Base-by-base conservation (phyloP, 2,329 filamentous ascomycete species). In the Tolypocladium cylindrosporum region DNA sequence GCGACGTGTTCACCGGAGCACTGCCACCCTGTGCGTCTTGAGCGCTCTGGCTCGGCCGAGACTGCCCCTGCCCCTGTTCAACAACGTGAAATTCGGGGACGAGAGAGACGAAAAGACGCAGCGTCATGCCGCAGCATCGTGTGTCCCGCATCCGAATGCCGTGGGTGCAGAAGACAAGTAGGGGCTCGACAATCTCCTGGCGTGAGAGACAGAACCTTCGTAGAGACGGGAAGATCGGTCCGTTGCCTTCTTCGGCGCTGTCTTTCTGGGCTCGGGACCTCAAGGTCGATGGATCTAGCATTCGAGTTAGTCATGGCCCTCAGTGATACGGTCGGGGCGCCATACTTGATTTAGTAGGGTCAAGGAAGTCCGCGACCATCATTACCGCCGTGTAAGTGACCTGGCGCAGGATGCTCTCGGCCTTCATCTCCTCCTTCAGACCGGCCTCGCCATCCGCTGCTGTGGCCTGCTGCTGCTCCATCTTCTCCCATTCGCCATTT, bases 391-490 rank as follows among this genome's bases (percentile, higher is more conserved):
- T 91, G 72, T 95, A 94, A 0, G 93, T 97, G 55, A 97, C 81
- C 70, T 97, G 91, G 24, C 94, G 85, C 52, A 99, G 77, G 37
- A 99, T 95, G 68, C 93, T 97, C 71, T 99, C 94, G 8, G 90
- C 87, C 73, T 97, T 96, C 94, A 99, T 99, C 75, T 99, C 94
- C 64, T 97, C 91, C 1, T 89, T 90, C 56, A 99, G 76, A 60
- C 68, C 72, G n/a, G 90, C 89, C 57, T 92, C 90, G 24, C 87
- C 86, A 4, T 86, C 86, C 1, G 86, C 81, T 48, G 82, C 81
- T 14, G 85, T 76, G 24, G 75, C 77, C 64, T 88, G 81, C 61
- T 84, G 76, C 61, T 81, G 75, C 68, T 86, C 83, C 59, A 97
- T 84, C 63, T 84, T 84, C 61, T 87, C 84, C 94, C 94, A 99